Evolutionary conservation across 2,329 filamentous ascomycete genomes (phyloP).

Genomic region (Parafenestella ontariensis): DNA sequence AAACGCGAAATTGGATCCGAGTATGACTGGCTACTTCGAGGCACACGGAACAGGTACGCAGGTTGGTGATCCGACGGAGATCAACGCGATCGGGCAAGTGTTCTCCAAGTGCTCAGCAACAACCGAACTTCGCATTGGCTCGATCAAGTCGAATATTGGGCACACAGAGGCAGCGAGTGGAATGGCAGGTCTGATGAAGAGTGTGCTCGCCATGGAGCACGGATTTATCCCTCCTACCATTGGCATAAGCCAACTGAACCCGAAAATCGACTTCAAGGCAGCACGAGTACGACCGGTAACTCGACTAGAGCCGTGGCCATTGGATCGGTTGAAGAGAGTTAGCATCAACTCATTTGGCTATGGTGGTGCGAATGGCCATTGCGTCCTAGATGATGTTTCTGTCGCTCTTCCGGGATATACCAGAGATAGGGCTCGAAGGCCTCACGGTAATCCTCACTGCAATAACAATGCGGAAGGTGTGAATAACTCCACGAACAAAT

Average conservation of each 20-base stretch:
- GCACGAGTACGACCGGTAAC: conserved; percentile 6
- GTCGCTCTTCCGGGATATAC: neutral
- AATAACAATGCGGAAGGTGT: neutral
- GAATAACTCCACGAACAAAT: neutral
- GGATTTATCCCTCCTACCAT: conserved; percentile 5
- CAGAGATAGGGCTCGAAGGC: neutral
- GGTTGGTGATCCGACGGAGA: conserved; percentile 40
- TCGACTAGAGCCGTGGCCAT: conserved; percentile 12
- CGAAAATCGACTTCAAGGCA: conserved; percentile 3
- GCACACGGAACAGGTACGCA: conserved; percentile 60
- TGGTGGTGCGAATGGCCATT: conserved; percentile 30
- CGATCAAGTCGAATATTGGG: conserved; percentile 10
- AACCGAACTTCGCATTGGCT: conserved; percentile 8
- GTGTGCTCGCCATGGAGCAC: neutral
- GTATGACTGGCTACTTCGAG: conserved; percentile 10
- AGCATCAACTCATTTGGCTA: conserved; percentile 25
- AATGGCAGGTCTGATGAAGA: conserved; percentile 10
- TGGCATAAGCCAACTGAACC: conserved; percentile 4
- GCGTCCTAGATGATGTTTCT: conserved; percentile 42
- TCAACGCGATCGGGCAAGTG: conserved; percentile 1
- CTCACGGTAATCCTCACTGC: neutral
- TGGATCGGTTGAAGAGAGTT: neutral
- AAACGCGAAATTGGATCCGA: conserved; percentile 3
- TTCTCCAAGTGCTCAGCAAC: neutral
- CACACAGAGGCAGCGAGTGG: conserved; percentile 8